A percentile compares a stretch with the other conserved stretches of the same genome.
Evolutionary conservation across 768 basidiomycete species (phyloP).

Genomic region (Neoboletus magnificus): DNA sequence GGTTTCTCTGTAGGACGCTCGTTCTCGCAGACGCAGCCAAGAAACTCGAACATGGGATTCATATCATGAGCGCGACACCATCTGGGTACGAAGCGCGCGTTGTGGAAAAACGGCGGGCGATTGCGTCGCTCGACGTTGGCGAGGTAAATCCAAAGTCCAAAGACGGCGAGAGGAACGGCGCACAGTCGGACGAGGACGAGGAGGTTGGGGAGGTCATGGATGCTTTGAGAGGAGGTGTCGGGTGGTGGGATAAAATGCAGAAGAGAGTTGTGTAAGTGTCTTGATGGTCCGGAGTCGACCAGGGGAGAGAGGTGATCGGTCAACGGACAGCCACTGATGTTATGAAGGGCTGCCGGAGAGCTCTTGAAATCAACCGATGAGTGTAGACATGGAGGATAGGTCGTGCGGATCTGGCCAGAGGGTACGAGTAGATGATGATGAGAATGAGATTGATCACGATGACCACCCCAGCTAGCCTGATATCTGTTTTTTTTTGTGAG

Average conservation of each 20-base stretch:
- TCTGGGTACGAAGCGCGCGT: slow-evolving; percentile 47
- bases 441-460: no score
- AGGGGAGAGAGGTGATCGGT: no score
- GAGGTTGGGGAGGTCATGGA: slow-evolving; percentile 13
- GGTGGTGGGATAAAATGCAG: slow-evolving; percentile 5
- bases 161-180: neutral
- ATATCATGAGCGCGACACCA: slow-evolving; percentile 48
- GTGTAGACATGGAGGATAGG: no score
- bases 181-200: neutral
- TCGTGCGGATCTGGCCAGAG: no score
- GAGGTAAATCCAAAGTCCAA: neutral
- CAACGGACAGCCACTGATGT: no score
- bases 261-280: neutral
- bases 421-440: no score
- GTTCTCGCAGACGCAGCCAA: slow-evolving; percentile 42
- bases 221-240: neutral
- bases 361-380: no score
- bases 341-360: no score
- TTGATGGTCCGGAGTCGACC: neutral
- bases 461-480: no score
- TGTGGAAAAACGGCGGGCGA: slow-evolving; percentile 28
- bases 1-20: slow-evolving; percentile 32
- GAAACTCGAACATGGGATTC: slow-evolving; percentile 45
- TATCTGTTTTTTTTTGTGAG: no score
- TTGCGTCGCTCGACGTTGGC: slow-evolving; percentile 30